Percentiles rank a stretch among this genome's conserved stretches.
Evolutionary conservation across 2,329 filamentous ascomycete genomes (phyloP).

Genomic region (Colletotrichum aenigma): DNA sequence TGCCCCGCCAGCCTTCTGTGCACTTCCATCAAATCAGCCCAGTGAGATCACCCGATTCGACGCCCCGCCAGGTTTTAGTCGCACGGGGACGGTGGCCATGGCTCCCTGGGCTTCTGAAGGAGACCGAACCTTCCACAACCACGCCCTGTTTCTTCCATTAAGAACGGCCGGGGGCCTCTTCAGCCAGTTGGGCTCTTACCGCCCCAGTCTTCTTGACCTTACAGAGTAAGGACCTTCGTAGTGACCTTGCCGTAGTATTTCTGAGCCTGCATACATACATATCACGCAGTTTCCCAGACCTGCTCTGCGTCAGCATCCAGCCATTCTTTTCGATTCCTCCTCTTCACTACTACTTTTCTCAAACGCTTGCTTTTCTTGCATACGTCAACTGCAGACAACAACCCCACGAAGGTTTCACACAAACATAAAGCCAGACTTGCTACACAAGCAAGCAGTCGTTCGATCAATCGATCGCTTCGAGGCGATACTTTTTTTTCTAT

Average conservation of each 20-base stretch:
- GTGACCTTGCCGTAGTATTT: background rate
- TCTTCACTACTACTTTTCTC: background rate
- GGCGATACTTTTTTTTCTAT: background rate
- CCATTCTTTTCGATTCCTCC: slow-evolving; percentile 8
- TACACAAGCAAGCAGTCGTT: background rate
- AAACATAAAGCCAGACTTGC: background rate
- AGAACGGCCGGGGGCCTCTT: background rate
- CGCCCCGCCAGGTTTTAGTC: slow-evolving; percentile 15
- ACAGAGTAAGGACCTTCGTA: slow-evolving; percentile 5
- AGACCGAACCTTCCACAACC: slow-evolving; percentile 28
- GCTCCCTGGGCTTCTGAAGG: slow-evolving; percentile 10
- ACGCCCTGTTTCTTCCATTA: slow-evolving; percentile 16
- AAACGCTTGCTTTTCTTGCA: slow-evolving; percentile 11
- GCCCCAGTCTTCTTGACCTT: background rate
- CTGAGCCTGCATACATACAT: slow-evolving; percentile 14
- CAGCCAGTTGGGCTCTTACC: background rate
- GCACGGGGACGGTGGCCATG: slow-evolving; percentile 13
- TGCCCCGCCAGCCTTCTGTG: slow-evolving; percentile 11
- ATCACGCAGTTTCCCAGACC: slow-evolving; percentile 6
- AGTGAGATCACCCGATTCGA: slow-evolving; percentile 19
- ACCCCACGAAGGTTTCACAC: background rate
- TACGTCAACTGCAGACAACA: background rate
- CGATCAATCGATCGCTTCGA: background rate
- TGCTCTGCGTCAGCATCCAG: background rate
- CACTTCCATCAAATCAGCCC: slow-evolving; percentile 14